phyloP scores from a whole-genome alignment of 495 filamentous ascomycete genomes.

The Usnea hakonensis region DNA sequence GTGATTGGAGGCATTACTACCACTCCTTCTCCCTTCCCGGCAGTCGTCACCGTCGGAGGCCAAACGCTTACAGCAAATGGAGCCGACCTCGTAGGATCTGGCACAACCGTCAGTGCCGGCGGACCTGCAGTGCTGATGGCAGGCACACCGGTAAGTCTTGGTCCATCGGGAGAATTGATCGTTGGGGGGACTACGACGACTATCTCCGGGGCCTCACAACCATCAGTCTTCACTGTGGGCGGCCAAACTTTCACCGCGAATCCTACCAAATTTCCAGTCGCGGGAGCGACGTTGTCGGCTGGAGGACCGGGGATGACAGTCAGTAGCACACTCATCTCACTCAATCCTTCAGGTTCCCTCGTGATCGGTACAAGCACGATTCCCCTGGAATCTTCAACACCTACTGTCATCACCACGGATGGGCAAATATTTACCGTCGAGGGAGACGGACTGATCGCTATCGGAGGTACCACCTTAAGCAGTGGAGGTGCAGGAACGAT shows the following conservation, averaged over 20 bases:
- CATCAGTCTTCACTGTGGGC: not conserved
- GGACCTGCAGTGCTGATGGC: not conserved
- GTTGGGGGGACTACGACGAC: not conserved
- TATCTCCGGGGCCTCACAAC: not conserved
- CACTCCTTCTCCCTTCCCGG: not conserved
- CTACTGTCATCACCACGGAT: not conserved
- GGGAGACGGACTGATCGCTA: not conserved
- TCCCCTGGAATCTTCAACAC: not conserved
- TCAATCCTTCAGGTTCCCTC: not conserved
- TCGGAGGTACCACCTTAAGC: not conserved
- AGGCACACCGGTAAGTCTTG: slow-evolving; percentile 1
- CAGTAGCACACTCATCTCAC: not conserved
- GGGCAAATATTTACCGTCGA: not conserved
- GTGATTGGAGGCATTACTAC: not conserved
- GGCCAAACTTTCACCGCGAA: not conserved
- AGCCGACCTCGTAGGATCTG: not conserved
- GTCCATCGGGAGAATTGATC: not conserved
- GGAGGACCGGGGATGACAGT: not conserved
- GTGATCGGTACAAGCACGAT: not conserved
- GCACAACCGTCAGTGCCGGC: not conserved
- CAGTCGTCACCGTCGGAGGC: not conserved
- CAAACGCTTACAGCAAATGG: not conserved
- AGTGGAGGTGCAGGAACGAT: not conserved
- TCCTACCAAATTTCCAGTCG: not conserved
- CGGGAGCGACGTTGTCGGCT: not conserved